Evolutionary conservation across 371 early-diverging fungal genomes (phyloP).

Genomic region (Mortierella sp.): DNA sequence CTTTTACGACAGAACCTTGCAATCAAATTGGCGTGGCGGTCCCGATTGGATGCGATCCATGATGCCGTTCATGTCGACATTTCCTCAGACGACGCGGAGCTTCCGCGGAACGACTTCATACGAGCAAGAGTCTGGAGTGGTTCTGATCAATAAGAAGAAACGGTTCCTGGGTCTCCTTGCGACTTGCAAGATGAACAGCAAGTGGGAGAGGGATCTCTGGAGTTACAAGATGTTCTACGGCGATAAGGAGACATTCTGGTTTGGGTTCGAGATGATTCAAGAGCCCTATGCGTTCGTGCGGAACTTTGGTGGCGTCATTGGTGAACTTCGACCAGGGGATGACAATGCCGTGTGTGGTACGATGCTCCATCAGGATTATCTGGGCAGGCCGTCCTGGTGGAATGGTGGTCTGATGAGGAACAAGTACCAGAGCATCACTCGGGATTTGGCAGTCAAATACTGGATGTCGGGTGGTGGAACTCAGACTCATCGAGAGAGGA

Average conservation of each 20-base stretch:
- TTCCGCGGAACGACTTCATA: slow-evolving; percentile 60
- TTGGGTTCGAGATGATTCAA: slow-evolving; percentile 69
- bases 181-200: slow-evolving; percentile 59
- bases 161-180: slow-evolving; percentile 64
- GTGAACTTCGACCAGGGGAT: slow-evolving; percentile 44
- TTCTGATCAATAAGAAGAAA: slow-evolving; percentile 66
- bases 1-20: slow-evolving; percentile 71
- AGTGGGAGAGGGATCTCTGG: slow-evolving; percentile 51
- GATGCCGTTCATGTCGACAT: slow-evolving; percentile 60
- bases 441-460: slow-evolving; percentile 51
- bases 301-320: slow-evolving; percentile 65
- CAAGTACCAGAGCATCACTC: slow-evolving; percentile 56
- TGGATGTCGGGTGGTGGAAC: slow-evolving; percentile 30
- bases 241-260: slow-evolving; percentile 73
- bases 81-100: slow-evolving; percentile 60
- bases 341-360: slow-evolving; percentile 61
- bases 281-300: slow-evolving; percentile 67
- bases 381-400: slow-evolving; percentile 62
- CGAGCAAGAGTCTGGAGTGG: slow-evolving; percentile 75
- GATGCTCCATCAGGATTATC: slow-evolving; percentile 58
- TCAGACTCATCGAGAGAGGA: slow-evolving; percentile 18
- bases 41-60: slow-evolving; percentile 60
- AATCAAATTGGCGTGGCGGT: slow-evolving; percentile 53
- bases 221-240: slow-evolving; percentile 63
- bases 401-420: slow-evolving; percentile 63